Evolutionary conservation across 2,329 filamentous ascomycete species (phyloP).

Genomic region (Ophiostoma pallidulum): DNA sequence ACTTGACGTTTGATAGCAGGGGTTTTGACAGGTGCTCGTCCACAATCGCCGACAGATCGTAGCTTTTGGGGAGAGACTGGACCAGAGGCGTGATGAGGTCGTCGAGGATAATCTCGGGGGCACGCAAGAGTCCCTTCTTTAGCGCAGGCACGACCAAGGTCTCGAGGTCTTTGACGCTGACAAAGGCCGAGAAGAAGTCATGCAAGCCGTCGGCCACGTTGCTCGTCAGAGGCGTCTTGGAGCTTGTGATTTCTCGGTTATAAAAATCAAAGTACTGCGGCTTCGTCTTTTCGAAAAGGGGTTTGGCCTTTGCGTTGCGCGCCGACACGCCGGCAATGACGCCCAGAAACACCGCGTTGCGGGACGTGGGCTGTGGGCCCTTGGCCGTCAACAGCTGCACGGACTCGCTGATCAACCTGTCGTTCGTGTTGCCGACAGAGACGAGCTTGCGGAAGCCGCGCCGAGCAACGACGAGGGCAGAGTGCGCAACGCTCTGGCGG

Average conservation of each 20-base stretch:
- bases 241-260: constrained; percentile 73
- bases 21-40: constrained; percentile 70
- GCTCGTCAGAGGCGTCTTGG: constrained; percentile 57
- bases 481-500: constrained; percentile 57
- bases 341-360: constrained; percentile 70
- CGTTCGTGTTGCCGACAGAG: constrained; percentile 44
- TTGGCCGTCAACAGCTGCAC: constrained; percentile 63
- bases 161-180: constrained; percentile 62
- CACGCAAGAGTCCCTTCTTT: constrained; percentile 80
- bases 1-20: constrained; percentile 82
- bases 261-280: constrained; percentile 73
- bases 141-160: constrained; percentile 69
- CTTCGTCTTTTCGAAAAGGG: constrained; percentile 56
- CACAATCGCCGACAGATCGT: constrained; percentile 72
- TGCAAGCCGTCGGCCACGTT: constrained; percentile 64
- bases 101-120: constrained; percentile 80
- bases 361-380: constrained; percentile 50
- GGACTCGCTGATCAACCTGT: constrained; percentile 52
- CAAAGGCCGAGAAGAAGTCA: constrained; percentile 76
- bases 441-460: constrained; percentile 71
- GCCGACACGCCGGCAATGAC: constrained; percentile 80
- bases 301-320: constrained; percentile 54
- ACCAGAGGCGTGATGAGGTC: constrained; percentile 69
- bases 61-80: constrained; percentile 52
- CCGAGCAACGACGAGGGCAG: constrained; percentile 67